phyloP scores from a whole-genome alignment of 2,329 filamentous ascomycete species.

The Aspergillus brasiliensis region DNA sequence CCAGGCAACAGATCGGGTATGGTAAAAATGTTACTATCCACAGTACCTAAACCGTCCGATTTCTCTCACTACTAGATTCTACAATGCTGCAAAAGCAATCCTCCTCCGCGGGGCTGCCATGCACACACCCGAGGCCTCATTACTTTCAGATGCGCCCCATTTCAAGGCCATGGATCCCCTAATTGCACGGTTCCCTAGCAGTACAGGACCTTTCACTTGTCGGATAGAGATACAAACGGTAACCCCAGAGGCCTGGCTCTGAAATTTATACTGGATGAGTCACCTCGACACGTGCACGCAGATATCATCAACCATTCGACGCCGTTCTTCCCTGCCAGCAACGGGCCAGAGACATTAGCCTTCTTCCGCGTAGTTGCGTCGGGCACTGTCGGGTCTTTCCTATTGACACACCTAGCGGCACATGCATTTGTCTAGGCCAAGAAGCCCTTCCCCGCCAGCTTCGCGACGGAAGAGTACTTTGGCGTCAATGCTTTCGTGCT shows the following conservation, averaged over 20 bases:
- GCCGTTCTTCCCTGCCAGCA: not conserved
- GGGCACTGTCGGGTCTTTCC: not conserved
- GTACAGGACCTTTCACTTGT: not conserved
- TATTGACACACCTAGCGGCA: not conserved
- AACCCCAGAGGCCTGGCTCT: not conserved
- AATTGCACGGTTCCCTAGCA: not conserved
- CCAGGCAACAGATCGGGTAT: not conserved
- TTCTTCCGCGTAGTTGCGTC: not conserved
- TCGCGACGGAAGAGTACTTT: not conserved
- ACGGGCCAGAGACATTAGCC: not conserved
- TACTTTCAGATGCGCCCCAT: not conserved
- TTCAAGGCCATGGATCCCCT: not conserved
- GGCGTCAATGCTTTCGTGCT: not conserved
- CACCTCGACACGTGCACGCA: not conserved
- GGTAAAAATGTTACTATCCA: not conserved
- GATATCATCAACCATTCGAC: not conserved
- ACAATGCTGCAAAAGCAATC: not conserved
- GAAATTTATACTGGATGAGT: not conserved
- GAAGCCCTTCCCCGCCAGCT: not conserved
- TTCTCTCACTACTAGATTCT: not conserved
- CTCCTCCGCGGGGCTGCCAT: not conserved
- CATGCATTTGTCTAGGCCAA: not conserved
- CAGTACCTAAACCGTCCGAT: not conserved
- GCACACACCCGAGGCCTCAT: not conserved
- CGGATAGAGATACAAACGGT: not conserved